Evolutionary conservation across 1,139 yeast species (phyloP).

Genomic region (Candida pseudoviswanathii): DNA sequence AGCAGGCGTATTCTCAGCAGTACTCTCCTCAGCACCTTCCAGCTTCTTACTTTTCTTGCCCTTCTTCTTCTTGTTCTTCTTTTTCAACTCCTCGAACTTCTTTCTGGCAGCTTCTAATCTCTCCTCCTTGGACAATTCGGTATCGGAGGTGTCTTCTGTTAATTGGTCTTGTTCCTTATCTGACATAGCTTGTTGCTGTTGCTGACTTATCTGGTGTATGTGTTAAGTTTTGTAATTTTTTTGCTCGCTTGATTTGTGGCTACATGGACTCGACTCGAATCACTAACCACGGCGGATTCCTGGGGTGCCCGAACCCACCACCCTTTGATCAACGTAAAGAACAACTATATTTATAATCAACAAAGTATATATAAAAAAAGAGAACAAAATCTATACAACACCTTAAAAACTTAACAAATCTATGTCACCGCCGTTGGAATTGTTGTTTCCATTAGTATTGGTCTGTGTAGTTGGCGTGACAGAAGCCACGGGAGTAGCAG

Average conservation of each 20-base stretch:
- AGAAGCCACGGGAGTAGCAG: neutral
- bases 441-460: slow-evolving; percentile 13
- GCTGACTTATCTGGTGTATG: no score
- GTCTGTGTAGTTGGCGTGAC: slow-evolving; percentile 13
- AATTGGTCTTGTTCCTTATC: slow-evolving; percentile 11
- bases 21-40: slow-evolving; percentile 16
- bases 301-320: no score
- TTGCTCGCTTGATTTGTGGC: neutral
- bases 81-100: slow-evolving; percentile 64
- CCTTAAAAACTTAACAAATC: slow-evolving; percentile 36
- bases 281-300: no score
- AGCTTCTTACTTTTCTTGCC: slow-evolving; percentile 20
- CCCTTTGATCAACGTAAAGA: neutral
- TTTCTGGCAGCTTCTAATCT: slow-evolving; percentile 66
- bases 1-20: slow-evolving; percentile 13
- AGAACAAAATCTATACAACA: neutral
- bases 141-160: slow-evolving; percentile 6
- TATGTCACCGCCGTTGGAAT: slow-evolving; percentile 26
- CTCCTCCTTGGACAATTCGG: slow-evolving; percentile 49
- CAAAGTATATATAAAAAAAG: no score
- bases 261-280: no score
- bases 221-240: neutral
- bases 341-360: neutral
- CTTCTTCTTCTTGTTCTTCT: slow-evolving; percentile 53
- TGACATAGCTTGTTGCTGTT: slow-evolving; percentile 11